Evolutionary conservation across 1,284 basidiomycete species (phyloP).

Genomic region (Rhodofomes roseus): DNA sequence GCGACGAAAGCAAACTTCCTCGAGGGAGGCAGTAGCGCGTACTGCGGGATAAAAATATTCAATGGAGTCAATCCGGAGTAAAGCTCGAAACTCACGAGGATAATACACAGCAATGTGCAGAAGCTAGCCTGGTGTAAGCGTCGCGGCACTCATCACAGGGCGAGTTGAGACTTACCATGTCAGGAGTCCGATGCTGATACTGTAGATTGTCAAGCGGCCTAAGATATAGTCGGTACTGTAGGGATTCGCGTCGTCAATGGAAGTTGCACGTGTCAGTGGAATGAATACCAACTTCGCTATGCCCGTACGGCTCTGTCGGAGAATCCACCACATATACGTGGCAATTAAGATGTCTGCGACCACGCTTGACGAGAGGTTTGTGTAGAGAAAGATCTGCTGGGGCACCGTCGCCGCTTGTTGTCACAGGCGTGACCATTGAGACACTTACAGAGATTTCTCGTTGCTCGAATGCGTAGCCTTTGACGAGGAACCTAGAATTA

Average conservation of each 20-base stretch:
- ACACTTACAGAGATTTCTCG: not conserved
- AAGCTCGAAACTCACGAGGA: not conserved
- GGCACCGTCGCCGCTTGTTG: too few species aligned
- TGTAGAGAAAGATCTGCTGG: not conserved
- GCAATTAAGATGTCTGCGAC: not conserved
- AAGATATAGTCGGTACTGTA: not conserved
- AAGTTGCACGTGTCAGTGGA: not conserved
- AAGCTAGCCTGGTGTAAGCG: not conserved
- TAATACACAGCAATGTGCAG: not conserved
- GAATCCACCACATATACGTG: not conserved
- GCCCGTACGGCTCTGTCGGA: not conserved
- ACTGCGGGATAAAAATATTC: not conserved
- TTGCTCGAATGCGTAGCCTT: not conserved
- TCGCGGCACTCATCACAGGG: not conserved
- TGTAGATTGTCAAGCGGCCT: not conserved
- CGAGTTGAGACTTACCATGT: not conserved
- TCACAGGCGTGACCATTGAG: not conserved
- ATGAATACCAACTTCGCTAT: not conserved
- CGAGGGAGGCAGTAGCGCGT: not conserved
- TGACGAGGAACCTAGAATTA: not conserved
- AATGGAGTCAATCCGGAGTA: not conserved
- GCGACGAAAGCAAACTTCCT: constrained; percentile 12
- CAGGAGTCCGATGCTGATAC: not conserved
- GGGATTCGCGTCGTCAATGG: not conserved
- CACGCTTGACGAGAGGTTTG: not conserved